A percentile compares a stretch with the other conserved stretches of the same genome.
phyloP scores from a whole-genome alignment of 768 basidiomycete genomes.

The Harrya chromipes region DNA sequence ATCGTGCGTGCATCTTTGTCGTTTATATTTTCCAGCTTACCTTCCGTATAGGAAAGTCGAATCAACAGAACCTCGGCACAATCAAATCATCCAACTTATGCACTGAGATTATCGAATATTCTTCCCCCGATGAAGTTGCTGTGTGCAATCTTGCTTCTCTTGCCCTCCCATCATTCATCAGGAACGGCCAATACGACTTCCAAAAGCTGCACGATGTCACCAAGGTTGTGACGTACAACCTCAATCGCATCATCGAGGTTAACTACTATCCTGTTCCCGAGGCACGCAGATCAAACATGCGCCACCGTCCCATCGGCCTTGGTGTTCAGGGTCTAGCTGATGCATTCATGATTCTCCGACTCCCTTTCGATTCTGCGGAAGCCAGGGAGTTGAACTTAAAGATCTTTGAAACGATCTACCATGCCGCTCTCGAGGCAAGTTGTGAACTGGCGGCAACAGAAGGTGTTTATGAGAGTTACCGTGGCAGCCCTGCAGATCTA shows the following conservation, averaged over 20 bases:
- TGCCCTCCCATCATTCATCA: conserved; percentile 89
- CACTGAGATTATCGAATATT: conserved; percentile 99
- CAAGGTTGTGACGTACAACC: conserved; percentile 90
- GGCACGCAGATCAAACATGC: conserved; percentile 90
- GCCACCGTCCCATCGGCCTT: conserved; percentile 95
- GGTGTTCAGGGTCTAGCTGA: conserved; percentile 99
- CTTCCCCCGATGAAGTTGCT: conserved; percentile 93
- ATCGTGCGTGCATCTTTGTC: conserved; percentile 51
- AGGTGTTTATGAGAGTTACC: conserved; percentile 86
- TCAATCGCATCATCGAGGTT: conserved; percentile 91
- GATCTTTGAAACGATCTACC: conserved; percentile 99
- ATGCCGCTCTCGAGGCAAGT: conserved; percentile 88
- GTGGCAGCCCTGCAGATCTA: conserved; percentile 84
- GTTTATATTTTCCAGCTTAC: not conserved
- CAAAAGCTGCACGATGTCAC: conserved; percentile 90
- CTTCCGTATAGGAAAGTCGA: conserved; percentile 76
- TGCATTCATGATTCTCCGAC: conserved; percentile 93
- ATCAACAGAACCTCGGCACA: conserved; percentile 96
- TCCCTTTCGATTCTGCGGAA: conserved; percentile 90
- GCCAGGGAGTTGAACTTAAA: conserved; percentile 88
- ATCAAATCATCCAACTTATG: conserved; percentile 99
- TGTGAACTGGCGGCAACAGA: conserved; percentile 77
- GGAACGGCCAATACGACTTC: conserved; percentile 85
- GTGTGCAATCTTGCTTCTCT: conserved; percentile 99
- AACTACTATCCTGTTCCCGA: conserved; percentile 96